These are phyloP conservation scores for Pleurostoma richardsiae DNA, from an alignment of 2,329 filamentous ascomycete species.

Conservation along the genomic window DNA sequence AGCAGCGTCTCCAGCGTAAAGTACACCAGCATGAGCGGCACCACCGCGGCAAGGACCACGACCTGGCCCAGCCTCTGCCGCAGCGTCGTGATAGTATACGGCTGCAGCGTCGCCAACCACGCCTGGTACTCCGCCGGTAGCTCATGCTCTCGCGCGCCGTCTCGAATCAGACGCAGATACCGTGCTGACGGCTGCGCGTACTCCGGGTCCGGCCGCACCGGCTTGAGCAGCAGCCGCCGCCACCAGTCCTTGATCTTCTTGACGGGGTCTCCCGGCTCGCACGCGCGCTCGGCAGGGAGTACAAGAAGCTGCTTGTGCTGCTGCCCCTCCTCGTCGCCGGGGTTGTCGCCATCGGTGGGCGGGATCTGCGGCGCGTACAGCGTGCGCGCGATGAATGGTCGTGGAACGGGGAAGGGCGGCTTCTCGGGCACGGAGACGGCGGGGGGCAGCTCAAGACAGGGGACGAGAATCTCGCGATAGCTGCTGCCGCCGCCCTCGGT, in stretches of 20 bases:
- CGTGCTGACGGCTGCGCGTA: slow-evolving; percentile 81
- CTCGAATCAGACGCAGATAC: slow-evolving; percentile 75
- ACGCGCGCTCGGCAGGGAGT: slow-evolving; percentile 2
- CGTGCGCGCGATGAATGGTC: slow-evolving; percentile 77
- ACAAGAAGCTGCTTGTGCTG: background rate
- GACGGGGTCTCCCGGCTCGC: slow-evolving; percentile 5
- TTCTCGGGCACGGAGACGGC: slow-evolving; percentile 56
- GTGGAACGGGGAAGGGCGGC: slow-evolving; percentile 49
- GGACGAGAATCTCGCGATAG: slow-evolving; percentile 80
- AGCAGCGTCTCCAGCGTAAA: slow-evolving; percentile 46
- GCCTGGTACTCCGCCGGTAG: slow-evolving; percentile 72
- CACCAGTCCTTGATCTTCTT: slow-evolving; percentile 33
- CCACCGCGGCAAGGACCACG: slow-evolving; percentile 52
- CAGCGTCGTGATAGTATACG: slow-evolving; percentile 64
- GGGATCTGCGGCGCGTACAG: slow-evolving; percentile 63
- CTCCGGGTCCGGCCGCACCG: slow-evolving; percentile 55
- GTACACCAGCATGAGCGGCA: slow-evolving; percentile 52
- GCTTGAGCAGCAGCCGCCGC: slow-evolving; percentile 36
- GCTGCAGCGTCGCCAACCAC: slow-evolving; percentile 64
- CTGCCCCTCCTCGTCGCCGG: slow-evolving; percentile 7
- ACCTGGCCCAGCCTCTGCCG: slow-evolving; percentile 62
- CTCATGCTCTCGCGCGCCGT: slow-evolving; percentile 74
- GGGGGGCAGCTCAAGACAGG: slow-evolving; percentile 66
- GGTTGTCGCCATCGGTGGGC: slow-evolving; percentile 17
- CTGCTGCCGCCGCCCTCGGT: slow-evolving; percentile 83